Evolutionary conservation across 352 stramenopile species (phyloP), one percentile per base, ranked within the genome.

Genomic region (Globisporangium nunn): DNA sequence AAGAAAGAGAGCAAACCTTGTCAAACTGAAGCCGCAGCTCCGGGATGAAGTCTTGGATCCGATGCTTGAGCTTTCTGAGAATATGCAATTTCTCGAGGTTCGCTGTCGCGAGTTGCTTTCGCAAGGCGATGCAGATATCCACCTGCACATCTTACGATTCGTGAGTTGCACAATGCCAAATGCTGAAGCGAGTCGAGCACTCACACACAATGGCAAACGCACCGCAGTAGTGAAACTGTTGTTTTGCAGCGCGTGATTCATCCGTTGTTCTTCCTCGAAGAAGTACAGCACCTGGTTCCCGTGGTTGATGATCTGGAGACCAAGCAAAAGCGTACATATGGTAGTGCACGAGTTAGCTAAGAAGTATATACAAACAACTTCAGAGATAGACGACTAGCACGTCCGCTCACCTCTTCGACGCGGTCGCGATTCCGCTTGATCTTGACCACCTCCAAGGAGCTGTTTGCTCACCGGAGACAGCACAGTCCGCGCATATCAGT

Each of bases 381-480:
- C n/a, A n/a, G n/a, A n/a, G n/a, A 8, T 2, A 29, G 2, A 7
- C 7, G 5, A 2, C 10, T 15, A 6, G 11, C 7, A 48, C 11
- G 1, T 1, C 3, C n/a, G 30, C 45, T 3, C 61, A 90, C 84
- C 63, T 82, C 80, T 47, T 72, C 67, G 14, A 94, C 77, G 17
- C 80, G 80, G 64, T 94, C 81, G 3, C 81, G 80, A 49, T 94
- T 92, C 41, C 81, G 58, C 55, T 90, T 91, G 2, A 68, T 86
- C 62, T 94, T 94, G 41, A 94, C 75, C 31, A 94, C 87, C 65
- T 91, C 74, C 8, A 94, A 49, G 3, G 83, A 90, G 18, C 79
- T 93, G 50, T 28, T 64, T 28, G 29, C 46, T n/a, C n/a, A n/a
- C n/a, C n/a, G n/a, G n/a, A n/a, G n/a, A n/a, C n/a, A n/a, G n/a